A percentile compares a stretch with the other conserved stretches of the same genome.
phyloP scores from a whole-genome alignment of 371 early-diverging fungal genomes.

The Funneliformis caledonium region DNA sequence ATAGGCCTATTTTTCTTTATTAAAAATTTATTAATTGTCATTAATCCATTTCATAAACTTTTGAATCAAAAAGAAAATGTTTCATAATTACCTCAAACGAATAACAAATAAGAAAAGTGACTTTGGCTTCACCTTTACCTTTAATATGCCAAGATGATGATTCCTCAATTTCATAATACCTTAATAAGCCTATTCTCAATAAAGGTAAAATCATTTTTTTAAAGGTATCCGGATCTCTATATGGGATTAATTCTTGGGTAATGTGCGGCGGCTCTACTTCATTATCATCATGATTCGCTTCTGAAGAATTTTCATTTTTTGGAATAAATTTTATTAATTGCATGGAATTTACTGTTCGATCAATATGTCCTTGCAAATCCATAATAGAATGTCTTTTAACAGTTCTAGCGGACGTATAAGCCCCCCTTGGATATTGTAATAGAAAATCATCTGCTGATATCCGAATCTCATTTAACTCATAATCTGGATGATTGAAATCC shows the following conservation, averaged over 20 bases:
- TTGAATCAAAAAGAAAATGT: background rate
- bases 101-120: slow-evolving; percentile 52
- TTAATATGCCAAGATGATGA: slow-evolving; percentile 40
- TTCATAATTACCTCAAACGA: slow-evolving; percentile 46
- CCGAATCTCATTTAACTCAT: background rate
- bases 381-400: slow-evolving; percentile 51
- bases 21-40: slow-evolving; percentile 13
- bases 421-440: slow-evolving; percentile 44
- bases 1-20: slow-evolving; percentile 40
- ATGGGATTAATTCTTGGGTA: slow-evolving; percentile 43
- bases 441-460: background rate
- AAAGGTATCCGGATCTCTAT: slow-evolving; percentile 47
- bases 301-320: background rate
- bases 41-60: background rate
- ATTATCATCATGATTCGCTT: background rate
- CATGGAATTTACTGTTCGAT: slow-evolving; percentile 56
- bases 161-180: slow-evolving; percentile 49
- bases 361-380: slow-evolving; percentile 56
- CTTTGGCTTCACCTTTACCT: slow-evolving; percentile 48
- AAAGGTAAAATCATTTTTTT: slow-evolving; percentile 51
- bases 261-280: slow-evolving; percentile 43
- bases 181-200: slow-evolving; percentile 50
- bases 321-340: background rate
- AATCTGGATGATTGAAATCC: background rate
- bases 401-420: slow-evolving; percentile 62